Evolutionary conservation across 768 basidiomycete genomes (phyloP).

Genomic region (Dacryopinax primogenitus): DNA sequence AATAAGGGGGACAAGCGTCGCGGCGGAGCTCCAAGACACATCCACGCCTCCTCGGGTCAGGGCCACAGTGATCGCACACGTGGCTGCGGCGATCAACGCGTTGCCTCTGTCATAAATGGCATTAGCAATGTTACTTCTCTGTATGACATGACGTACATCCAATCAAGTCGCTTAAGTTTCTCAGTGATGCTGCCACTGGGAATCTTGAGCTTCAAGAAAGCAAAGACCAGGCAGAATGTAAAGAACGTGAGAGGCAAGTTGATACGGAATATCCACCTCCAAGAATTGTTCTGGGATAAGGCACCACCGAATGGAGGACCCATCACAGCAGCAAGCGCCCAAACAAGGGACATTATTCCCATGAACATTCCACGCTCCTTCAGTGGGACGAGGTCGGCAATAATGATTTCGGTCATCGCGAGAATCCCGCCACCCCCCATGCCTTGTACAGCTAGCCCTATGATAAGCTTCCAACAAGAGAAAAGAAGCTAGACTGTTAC

Average conservation of each 20-base stretch:
- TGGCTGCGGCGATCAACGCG: constrained; percentile 22
- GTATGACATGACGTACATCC: background rate
- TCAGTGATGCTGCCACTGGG: constrained; percentile 14
- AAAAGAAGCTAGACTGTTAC: background rate
- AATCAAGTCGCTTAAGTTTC: background rate
- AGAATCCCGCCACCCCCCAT: constrained; percentile 32
- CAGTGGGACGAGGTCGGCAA: constrained; percentile 38
- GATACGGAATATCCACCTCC: constrained; percentile 25
- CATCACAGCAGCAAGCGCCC: constrained; percentile 18
- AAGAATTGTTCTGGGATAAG: constrained; percentile 17
- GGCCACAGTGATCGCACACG: constrained; percentile 30
- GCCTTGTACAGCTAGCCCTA: constrained; percentile 23
- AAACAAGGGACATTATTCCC: constrained; percentile 22
- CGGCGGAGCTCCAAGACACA: constrained; percentile 32
- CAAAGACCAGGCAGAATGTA: constrained; percentile 16
- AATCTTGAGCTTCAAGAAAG: constrained; percentile 17
- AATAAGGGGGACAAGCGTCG: constrained; percentile 33
- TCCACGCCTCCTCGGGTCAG: constrained; percentile 31
- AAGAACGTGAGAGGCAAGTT: constrained; percentile 16
- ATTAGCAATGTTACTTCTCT: no score
- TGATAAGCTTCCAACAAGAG: background rate
- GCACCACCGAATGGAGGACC: constrained; percentile 19
- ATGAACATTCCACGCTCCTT: constrained; percentile 33
- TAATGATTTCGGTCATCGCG: constrained; percentile 31
- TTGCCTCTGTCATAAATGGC: constrained; percentile 21